Base-by-base conservation (phyloP, 805 yeast genomes). In the Zygosaccharomyces kombuchaensis region DNA sequence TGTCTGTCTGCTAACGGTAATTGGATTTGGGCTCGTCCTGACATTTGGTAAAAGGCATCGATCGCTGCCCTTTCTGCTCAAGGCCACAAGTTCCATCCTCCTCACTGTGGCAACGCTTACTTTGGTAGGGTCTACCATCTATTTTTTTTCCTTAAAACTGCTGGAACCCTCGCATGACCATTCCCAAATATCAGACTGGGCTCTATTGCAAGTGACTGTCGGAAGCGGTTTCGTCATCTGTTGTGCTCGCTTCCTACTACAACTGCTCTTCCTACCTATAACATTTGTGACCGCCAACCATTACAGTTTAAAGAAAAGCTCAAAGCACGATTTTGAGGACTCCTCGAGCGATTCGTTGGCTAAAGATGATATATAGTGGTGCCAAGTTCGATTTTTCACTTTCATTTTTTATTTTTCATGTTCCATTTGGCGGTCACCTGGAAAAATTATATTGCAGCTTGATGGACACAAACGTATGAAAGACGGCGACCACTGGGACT, bases 161-260 rank as follows among this genome's bases (percentile, higher is more conserved):
- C 42, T 57, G n/a, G 57, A 52, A 26, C 56, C 56, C 0, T 36
- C 47, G 10, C 32, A 36, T 9, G 49, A 45, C 26, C 45, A 45
- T n/a, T 34, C 43, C 2, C 43, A 27, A 35, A 22, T 17, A 1
- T 46, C 46, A 10, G 51, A 47, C 5, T 55, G 58, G 58, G 60
- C 57, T 26, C 38, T 57, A n/a, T 25, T 59, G 10, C 41, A 48
- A 34, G 47, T 57, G 0, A 40, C 40, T 9, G 29, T 53, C 12
- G 62, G 61, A 4, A 43, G 51, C 19, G 63, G 61, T 6, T 59
- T 55, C 34, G 44, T 56, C 5, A 31, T 58, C 19, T 43, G 53
- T 19, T 47, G 51, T 36, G 44, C 51, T 17, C 47, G 60, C 21
- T 54, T 48, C 31, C 44, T 39, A 6, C 14, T 52, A 6, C 61